Evolutionary conservation across 345 rosid genomes (phyloP), one percentile per base, ranked within the genome.

Genomic region (Rhizophora mangle): DNA sequence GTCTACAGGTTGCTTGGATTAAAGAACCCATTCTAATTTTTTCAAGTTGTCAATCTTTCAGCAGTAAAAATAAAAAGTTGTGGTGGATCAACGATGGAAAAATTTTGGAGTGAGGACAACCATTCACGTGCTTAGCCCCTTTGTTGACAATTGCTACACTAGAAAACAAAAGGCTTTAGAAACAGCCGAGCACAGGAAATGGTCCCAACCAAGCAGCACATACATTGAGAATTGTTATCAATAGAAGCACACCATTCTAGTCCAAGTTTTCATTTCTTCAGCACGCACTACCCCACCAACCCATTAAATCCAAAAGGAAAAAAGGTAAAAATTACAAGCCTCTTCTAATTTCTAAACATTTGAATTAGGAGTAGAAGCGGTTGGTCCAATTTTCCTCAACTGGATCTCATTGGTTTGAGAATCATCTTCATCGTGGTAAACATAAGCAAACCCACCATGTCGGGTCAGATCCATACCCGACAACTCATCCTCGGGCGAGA

Each of bases 401-500:
- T 72, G 82, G 67, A 67, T 69, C 13, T 80, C 95, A 20, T 72
- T 36, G 26, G 32, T 74, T 0, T 49, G 78, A 0, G 71, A 37
- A 0, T 88, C 96, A 34, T 84, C 92, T 6, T 43, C 67, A 27
- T 43, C 19, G 63, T 88, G 81, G 75, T 93, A 90, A 1, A 82
- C 70, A 74, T 93, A 93, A 29, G 98, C 98, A 53, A 89, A 85
- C 0, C 98, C 98, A 2, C 98, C 98, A 19, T 93, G 98, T 8
- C 94, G 81, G 69, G 97, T 82, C 62, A 86, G 36, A 67, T 93
- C 98, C 97, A 93, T 89, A 11, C 98, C 97, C 20, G 82, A 76
- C 90, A 84, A 82, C 76, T 93, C 98, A 70, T 91, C 97, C 5
- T 86, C 79, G 1, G 81, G 34, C 4, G 98, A 93, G 52, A 93